Evolutionary conservation across 108 stramenopile genomes (phyloP), one percentile per base, ranked within the genome.

Genomic region (Tribonema minus): DNA sequence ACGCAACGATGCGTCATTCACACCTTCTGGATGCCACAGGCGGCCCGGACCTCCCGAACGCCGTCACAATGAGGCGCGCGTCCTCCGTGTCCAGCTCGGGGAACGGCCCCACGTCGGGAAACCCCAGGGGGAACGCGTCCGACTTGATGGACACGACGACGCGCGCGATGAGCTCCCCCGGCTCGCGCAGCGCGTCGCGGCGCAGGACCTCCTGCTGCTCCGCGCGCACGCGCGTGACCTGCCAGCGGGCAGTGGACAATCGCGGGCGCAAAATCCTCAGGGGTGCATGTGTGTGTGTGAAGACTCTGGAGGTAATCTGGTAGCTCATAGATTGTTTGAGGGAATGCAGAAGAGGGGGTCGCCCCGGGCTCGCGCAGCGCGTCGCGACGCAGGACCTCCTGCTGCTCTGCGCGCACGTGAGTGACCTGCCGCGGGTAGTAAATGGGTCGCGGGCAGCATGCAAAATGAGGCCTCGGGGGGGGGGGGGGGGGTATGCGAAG

Each of bases 21-120:
- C 46, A 54, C 46, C 76, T 61, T 67, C 64, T 77, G 59, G 76
- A 66, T n/a, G 76, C 76, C 0, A 77, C 76, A 20, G 76, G 76
- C 15, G 76, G 76, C 38, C 76, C 76, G 27, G 67, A 46, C 67
- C 39, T 67, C 33, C 76, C 76, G 54, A 77, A 77, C 23, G 76
- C 76, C 23, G 76, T 65, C 28, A 77, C 76, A 30, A 77, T 77
- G 3, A 77, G 76, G 54, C 66, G 39, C 46, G 76, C 66, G 15
- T 77, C 60, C 20, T 77, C 76, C 27, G 76, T 77, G 76, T 77
- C 68, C 41, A 77, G 20, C 36, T 23, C 36, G 7, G 76, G 76
- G 58, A 77, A 68, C 36, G 66, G 46, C 29, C 28, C 1, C 37
- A 59, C 35, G 76, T 77, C 65, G 28, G 76, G 76, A 37, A 65